phyloP scores from a whole-genome alignment of 202 grass and related monocot species.

The Schoenoplectus triqueter region DNA sequence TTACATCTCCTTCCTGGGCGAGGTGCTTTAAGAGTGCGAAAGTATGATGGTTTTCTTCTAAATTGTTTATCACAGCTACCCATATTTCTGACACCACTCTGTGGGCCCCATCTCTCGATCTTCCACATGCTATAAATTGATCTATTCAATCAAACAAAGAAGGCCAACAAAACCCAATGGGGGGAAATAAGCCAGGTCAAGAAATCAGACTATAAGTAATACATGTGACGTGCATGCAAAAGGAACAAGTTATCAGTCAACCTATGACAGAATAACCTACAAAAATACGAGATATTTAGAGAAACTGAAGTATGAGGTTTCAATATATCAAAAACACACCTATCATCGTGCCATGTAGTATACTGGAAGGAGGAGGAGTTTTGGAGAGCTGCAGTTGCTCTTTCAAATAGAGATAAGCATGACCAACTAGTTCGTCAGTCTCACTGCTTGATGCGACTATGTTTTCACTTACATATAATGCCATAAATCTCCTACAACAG shows the following conservation, averaged over 20 bases:
- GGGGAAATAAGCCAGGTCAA: neutral
- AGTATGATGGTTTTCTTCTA: conserved; percentile 81
- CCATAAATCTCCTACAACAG: conserved; percentile 77
- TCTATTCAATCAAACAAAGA: conserved; percentile 51
- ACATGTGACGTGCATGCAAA: neutral
- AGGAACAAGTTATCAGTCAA: neutral
- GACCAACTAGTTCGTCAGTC: conserved; percentile 83
- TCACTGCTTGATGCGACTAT: conserved; percentile 61
- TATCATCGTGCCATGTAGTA: conserved; percentile 97
- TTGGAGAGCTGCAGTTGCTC: conserved; percentile 69
- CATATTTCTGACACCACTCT: conserved; percentile 91
- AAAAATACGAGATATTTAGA: neutral
- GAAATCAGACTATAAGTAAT: neutral
- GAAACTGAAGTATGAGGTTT: neutral
- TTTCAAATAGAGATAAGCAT: conserved; percentile 90
- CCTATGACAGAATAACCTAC: neutral
- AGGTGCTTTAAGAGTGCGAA: conserved; percentile 76
- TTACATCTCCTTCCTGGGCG: conserved; percentile 90
- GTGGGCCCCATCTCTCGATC: conserved; percentile 84
- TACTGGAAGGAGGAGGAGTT: conserved; percentile 74
- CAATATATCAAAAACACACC: conserved; percentile 46
- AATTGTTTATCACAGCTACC: conserved; percentile 88
- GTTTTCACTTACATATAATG: conserved; percentile 72
- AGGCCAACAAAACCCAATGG: neutral
- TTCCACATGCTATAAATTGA: conserved; percentile 95